Base-by-base conservation (phyloP, 2,329 filamentous ascomycete genomes). In the Neocatenulostroma microsporum region DNA sequence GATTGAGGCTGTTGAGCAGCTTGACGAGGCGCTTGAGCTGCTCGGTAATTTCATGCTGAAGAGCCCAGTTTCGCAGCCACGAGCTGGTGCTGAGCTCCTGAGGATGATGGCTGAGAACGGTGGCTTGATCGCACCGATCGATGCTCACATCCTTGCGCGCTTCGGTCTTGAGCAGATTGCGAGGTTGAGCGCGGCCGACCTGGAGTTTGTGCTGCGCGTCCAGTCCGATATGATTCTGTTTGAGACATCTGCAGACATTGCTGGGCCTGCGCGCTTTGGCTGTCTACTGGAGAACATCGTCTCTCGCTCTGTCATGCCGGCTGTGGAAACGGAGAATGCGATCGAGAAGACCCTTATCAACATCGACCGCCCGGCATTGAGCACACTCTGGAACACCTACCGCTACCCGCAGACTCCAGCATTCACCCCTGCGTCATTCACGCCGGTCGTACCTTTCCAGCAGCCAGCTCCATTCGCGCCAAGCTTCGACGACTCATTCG, bases 21-120 rank as follows among this genome's bases (percentile, higher is more conserved):
- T 95, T 42, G 88, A 94, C 46, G 89, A 95, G 61, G 85, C 80
- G 21, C 72, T 84, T 41, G 81, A 91, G 43, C 83, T 80, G 42
- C 69, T 80, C 45, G 73, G 73, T 37, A 67, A 67, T 32, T 70
- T 76, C 51, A 65, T 78, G 51, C 66, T 70, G 43, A 69, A 71
- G 54, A 67, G 64, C 42, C 67, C 66, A 38, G 62, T 67, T 40
- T 58, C 70, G 25, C 69, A 71, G 23, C 62, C 73, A 30, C 67
- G 70, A 45, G 70, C 73, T 40, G 70, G 68, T 52, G 71, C 78
- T 62, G 69, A 73, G 46, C 62, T 80, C 33, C 62, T 81, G 44
- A 74, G 76, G 64, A 69, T 73, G 42, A 80, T 81, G 76, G 64
- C 73, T 34, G 76, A 81, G 57, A 80, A 80, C 52, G 76, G 74